Evolutionary conservation across 1,284 basidiomycete species (phyloP).

Genomic region (Tremellales sp.): DNA sequence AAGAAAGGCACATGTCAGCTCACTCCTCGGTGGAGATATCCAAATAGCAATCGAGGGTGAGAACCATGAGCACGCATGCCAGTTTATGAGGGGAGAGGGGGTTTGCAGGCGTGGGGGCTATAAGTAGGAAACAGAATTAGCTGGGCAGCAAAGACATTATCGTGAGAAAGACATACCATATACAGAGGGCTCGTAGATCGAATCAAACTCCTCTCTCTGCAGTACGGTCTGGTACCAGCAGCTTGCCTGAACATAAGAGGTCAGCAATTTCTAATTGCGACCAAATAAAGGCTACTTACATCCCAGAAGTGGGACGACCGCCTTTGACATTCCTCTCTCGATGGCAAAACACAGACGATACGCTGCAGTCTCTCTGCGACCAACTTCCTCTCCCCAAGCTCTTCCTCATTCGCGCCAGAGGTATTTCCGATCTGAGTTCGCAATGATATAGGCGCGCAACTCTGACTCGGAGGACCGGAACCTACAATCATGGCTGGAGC

Average conservation of each 20-base stretch:
- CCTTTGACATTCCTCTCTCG: slow-evolving; percentile 25
- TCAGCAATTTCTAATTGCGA: slow-evolving; percentile 17
- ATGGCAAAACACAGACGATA: slow-evolving; percentile 31
- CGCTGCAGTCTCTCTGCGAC: slow-evolving; percentile 28
- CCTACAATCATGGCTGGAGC: slow-evolving; percentile 37
- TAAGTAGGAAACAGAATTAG: neutral
- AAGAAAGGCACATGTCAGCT: slow-evolving; percentile 1
- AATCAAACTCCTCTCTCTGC: slow-evolving; percentile 34
- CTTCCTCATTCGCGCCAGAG: slow-evolving; percentile 7
- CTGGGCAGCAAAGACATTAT: neutral
- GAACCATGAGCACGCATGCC: slow-evolving; percentile 41
- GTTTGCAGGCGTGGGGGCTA: slow-evolving; percentile 34
- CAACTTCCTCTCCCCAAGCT: slow-evolving; percentile 21
- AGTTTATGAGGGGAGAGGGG: slow-evolving; percentile 44
- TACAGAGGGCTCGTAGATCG: slow-evolving; percentile 38
- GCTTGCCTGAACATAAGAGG: neutral
- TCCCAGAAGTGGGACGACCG: slow-evolving; percentile 30
- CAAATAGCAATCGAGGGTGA: slow-evolving; percentile 39
- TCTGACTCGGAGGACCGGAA: neutral
- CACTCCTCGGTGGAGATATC: slow-evolving; percentile 26
- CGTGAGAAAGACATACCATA: slow-evolving; percentile 14
- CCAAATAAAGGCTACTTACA: slow-evolving; percentile 34
- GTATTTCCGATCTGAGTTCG: slow-evolving; percentile 24
- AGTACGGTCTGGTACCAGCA: slow-evolving; percentile 25
- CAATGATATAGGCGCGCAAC: neutral